phyloP scores from a whole-genome alignment of 371 early-diverging fungal genomes.

The Apophysomyces ossiformis region DNA sequence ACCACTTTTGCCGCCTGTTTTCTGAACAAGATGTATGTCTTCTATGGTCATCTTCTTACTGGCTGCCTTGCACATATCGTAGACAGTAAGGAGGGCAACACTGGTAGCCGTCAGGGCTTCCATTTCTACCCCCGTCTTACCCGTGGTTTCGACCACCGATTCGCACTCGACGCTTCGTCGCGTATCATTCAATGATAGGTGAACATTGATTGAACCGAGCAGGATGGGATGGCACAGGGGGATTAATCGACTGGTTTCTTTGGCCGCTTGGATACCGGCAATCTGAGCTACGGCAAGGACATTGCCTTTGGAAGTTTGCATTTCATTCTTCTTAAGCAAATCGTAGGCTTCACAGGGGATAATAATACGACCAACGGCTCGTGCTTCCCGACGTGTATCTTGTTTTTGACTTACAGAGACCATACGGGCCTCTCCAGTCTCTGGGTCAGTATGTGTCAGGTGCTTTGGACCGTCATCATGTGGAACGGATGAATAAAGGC shows the following conservation, averaged over 20 bases:
- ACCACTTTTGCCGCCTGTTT: slow-evolving; percentile 86
- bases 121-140: slow-evolving; percentile 95
- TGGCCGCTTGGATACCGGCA: slow-evolving; percentile 93
- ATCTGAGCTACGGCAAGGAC: slow-evolving; percentile 88
- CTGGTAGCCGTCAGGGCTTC: slow-evolving; percentile 88
- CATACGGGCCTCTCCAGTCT: slow-evolving; percentile 81
- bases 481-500: too few species aligned
- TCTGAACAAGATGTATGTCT: slow-evolving; percentile 70
- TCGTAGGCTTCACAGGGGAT: slow-evolving; percentile 65
- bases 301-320: slow-evolving; percentile 73
- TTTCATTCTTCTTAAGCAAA: slow-evolving; percentile 58
- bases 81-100: slow-evolving; percentile 76
- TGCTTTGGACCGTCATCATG: not conserved
- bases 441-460: slow-evolving; percentile 78
- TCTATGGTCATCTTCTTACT: slow-evolving; percentile 56
- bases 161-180: slow-evolving; percentile 52
- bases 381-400: slow-evolving; percentile 71
- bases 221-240: slow-evolving; percentile 89
- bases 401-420: slow-evolving; percentile 80
- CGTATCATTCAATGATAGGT: slow-evolving; percentile 56
- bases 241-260: slow-evolving; percentile 79
- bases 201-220: slow-evolving; percentile 73
- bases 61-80: slow-evolving; percentile 84
- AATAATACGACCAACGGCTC: slow-evolving; percentile 71
- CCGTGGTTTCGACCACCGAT: slow-evolving; percentile 72